These are phyloP conservation scores for Trametes sanguinea DNA, from an alignment of 768 basidiomycete species.

Conservation along the genomic window DNA sequence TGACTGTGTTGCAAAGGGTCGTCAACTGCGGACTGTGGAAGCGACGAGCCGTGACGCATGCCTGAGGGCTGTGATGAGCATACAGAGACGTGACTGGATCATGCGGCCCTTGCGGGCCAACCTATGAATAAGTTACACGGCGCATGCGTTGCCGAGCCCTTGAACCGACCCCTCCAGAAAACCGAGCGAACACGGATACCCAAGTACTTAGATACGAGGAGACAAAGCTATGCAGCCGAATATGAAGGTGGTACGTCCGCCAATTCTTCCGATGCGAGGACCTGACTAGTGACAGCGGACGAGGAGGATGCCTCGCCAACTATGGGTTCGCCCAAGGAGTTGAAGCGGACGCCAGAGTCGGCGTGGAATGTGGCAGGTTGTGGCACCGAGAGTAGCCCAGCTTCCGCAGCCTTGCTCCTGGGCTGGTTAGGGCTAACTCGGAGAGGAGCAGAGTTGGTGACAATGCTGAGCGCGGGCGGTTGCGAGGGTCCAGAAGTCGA, in stretches of 20 bases:
- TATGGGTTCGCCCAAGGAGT: not conserved
- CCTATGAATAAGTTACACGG: no score
- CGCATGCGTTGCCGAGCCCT: no score
- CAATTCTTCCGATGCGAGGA: conserved; percentile 1
- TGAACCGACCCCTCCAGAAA: no score
- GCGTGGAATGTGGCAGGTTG: conserved; percentile 23
- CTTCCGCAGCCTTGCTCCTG: conserved; percentile 26
- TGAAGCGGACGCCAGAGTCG: conserved; percentile 25
- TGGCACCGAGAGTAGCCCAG: conserved; percentile 21
- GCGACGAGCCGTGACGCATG: no score
- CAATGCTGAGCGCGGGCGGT: conserved; percentile 3
- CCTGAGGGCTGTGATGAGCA: no score
- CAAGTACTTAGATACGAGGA: no score
- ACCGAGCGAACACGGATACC: no score
- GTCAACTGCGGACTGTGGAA: no score
- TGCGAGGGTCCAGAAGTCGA: conserved; percentile 4
- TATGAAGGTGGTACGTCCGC: not conserved
- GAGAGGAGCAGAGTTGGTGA: not conserved
- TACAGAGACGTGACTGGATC: no score
- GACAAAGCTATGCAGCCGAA: no score
- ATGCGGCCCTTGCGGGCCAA: no score
- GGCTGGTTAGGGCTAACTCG: conserved; percentile 13
- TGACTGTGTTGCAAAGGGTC: no score
- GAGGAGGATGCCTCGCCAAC: conserved; percentile 8
- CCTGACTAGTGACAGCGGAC: not conserved